Evolutionary conservation across 345 rosid genomes (phyloP).

Genomic region (Arabidopsis suecica): DNA sequence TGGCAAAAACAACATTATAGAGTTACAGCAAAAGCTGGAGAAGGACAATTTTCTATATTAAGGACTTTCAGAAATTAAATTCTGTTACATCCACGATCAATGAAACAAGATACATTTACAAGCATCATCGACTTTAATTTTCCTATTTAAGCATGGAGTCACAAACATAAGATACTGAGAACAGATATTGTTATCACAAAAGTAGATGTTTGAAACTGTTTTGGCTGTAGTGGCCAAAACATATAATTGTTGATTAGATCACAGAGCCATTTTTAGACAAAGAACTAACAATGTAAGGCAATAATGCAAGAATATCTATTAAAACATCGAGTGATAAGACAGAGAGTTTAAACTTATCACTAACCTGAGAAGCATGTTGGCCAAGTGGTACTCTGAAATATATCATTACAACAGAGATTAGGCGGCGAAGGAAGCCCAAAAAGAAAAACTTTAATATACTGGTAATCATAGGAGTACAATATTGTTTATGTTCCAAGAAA

Average conservation of each 20-base stretch:
- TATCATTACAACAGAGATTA: slow-evolving; percentile 23
- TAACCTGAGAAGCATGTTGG: slow-evolving; percentile 74
- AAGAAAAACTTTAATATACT: neutral
- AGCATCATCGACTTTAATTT: slow-evolving; percentile 17
- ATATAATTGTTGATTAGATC: slow-evolving; percentile 8
- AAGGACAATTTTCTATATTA: slow-evolving; percentile 5
- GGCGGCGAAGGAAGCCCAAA: slow-evolving; percentile 23
- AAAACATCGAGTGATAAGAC: slow-evolving; percentile 14
- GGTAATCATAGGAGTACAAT: neutral
- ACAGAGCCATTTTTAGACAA: slow-evolving; percentile 27
- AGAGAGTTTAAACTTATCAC: slow-evolving; percentile 29
- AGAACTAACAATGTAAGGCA: slow-evolving; percentile 15
- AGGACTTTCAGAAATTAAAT: slow-evolving; percentile 21
- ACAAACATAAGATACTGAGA: neutral
- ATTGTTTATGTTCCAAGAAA: neutral
- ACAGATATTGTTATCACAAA: too few relatives aligned
- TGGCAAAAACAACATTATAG: neutral
- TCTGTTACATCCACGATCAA: neutral
- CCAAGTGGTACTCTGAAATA: slow-evolving; percentile 66
- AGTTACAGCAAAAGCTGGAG: slow-evolving; percentile 20
- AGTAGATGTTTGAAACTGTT: too few relatives aligned
- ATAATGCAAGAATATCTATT: slow-evolving; percentile 20
- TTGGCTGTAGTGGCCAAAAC: neutral
- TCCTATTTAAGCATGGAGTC: neutral
- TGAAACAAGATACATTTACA: slow-evolving; percentile 19